Conservation (phyloP, 2,329 filamentous ascomycete species). For the Diplodia scrobiculata region DNA sequence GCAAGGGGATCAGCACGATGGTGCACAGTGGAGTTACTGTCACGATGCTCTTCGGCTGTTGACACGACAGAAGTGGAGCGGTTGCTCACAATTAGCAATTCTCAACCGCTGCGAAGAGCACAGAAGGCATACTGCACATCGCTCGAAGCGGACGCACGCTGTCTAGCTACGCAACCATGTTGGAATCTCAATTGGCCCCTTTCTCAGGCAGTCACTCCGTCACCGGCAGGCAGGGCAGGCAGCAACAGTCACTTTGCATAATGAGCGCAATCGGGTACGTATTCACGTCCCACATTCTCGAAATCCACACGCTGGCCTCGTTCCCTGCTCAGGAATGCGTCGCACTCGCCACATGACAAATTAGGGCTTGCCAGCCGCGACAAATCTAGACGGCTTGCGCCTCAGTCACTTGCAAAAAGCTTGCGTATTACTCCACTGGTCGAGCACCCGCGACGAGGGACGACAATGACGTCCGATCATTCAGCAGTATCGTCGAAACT, state of each 20-base stretch:
- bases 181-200: neutral
- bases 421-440: no score
- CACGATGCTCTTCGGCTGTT: neutral
- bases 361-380: neutral
- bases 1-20: neutral
- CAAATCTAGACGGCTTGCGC: neutral
- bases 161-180: neutral
- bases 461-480: no score
- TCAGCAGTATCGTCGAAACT: neutral
- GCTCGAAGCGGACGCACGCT: neutral
- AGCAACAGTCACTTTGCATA: neutral
- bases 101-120: neutral
- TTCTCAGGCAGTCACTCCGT: neutral
- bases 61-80: conserved; percentile 1
- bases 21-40: neutral
- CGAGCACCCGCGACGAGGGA: no score
- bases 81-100: neutral
- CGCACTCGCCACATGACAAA: conserved; percentile 2
- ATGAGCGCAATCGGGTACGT: neutral
- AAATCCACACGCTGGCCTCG: neutral
- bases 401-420: neutral
- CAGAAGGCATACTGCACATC: neutral
- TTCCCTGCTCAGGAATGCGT: neutral
- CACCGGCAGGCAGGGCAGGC: neutral
- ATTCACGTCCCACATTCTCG: neutral